Base-by-base conservation (phyloP, 2,329 filamentous ascomycete genomes). In the Claviceps quebecensis region DNA sequence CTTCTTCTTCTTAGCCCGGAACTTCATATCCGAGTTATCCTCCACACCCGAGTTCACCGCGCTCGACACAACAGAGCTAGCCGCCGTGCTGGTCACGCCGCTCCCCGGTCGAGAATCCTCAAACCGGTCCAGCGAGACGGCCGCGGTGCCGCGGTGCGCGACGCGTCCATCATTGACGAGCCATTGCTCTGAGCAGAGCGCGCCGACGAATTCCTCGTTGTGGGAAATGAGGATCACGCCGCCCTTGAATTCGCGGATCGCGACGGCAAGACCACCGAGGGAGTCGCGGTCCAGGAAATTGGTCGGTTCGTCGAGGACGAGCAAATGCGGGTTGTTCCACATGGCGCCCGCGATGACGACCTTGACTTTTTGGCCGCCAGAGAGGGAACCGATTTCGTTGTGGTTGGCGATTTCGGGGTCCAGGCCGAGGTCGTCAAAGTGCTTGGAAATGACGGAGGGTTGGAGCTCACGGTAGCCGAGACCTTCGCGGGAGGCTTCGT, bases 201-300 rank as follows among this genome's bases (percentile, higher is more conserved):
- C 91, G 54, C 91, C 90, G 49, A 98, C 90, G 63, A 98, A 98
- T 69, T 98, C 93, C 65, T 97, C 90, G 78, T 98, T 97, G 73
- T 98, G 93, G 55, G 90, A 96, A 69, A 98, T 98, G 83, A 98
- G 95, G 57, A 98, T 90, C 2, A 98, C 93, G 68, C 93, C 93
- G 59, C 93, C 93, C 74, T 89, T 94, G 81, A 94, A 98, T 65
- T 97, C 93, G 59, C 90, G 87, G 63, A 98, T 97, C 58, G 93
- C 93, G 41, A 95, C 89, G n/a, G 93, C 90, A 51, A 98, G 80
- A 68, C 91, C 93, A 64, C 93, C 94, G 17, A 98, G 83, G 16
- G 90, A 95, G 72, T 98, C 93, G 61, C 93, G 89, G 65, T 98
- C 93, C 75, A 98, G 82, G 79, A 96, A 98, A 75, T 98, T 98